These are phyloP conservation scores for Trichoderma asperellum DNA, from an alignment of 2,329 filamentous ascomycete genomes.

Conservation along the genomic window DNA sequence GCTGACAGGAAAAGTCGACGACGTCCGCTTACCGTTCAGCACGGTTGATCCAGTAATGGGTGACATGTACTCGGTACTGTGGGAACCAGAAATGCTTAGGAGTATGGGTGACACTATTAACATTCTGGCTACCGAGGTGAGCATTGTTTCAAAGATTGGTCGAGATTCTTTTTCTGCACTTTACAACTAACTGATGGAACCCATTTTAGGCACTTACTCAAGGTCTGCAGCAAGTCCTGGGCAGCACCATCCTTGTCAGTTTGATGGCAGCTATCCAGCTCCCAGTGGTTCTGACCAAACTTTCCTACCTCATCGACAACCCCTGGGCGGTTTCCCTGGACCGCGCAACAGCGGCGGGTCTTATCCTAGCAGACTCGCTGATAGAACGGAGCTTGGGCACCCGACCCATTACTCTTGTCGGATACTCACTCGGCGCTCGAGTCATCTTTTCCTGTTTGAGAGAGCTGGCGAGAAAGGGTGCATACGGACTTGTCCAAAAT, in stretches of 20 bases:
- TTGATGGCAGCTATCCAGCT: constrained; percentile 92
- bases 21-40: constrained; percentile 92
- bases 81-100: constrained; percentile 97
- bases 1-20: constrained; percentile 98
- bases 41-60: constrained; percentile 98
- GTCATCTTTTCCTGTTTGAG: constrained; percentile 91
- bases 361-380: constrained; percentile 92
- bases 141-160: constrained; percentile 39
- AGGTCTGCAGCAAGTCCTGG: constrained; percentile 92
- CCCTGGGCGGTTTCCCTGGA: constrained; percentile 97
- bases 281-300: constrained; percentile 89
- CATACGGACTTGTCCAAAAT: constrained; percentile 87
- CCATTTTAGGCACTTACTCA: constrained; percentile 78
- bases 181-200: background rate
- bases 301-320: constrained; percentile 96
- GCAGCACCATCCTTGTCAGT: constrained; percentile 82
- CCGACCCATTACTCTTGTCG: constrained; percentile 87
- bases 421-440: constrained; percentile 88
- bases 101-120: constrained; percentile 99
- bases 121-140: constrained; percentile 92
- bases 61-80: constrained; percentile 93
- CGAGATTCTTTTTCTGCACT: background rate
- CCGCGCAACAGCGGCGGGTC: constrained; percentile 82
- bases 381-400: constrained; percentile 90
- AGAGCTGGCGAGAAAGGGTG: constrained; percentile 82